These are phyloP conservation scores for Beauveria sp. DNA, from an alignment of 2,329 filamentous ascomycete species.

Conservation along the genomic window DNA sequence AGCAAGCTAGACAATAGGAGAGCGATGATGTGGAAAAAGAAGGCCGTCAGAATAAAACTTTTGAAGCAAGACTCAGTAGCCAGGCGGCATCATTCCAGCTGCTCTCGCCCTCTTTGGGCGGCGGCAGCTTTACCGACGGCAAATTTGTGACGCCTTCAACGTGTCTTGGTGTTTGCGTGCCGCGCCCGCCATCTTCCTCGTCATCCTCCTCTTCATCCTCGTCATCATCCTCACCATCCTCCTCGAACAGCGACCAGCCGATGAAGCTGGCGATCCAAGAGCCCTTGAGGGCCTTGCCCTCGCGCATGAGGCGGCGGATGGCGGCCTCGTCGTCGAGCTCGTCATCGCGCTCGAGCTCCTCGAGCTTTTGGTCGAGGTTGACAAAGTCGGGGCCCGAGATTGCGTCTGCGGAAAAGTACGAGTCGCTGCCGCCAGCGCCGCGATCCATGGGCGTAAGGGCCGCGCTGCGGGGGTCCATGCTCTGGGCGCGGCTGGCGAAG, in stretches of 20 bases:
- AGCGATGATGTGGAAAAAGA: not conserved
- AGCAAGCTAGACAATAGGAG: not conserved
- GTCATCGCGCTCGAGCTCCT: conserved; percentile 44
- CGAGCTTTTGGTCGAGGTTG: conserved; percentile 51
- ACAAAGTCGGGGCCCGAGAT: conserved; percentile 54
- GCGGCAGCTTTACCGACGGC: conserved; percentile 39
- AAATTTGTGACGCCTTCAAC: conserved; percentile 33
- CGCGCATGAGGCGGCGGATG: conserved; percentile 48
- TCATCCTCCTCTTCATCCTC: conserved; percentile 30
- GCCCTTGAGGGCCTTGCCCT: conserved; percentile 42
- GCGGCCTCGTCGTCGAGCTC: conserved; percentile 50
- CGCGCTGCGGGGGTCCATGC: conserved; percentile 27
- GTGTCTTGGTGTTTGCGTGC: conserved; percentile 27
- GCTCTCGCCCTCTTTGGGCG: conserved; percentile 45
- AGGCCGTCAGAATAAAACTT: conserved; percentile 44
- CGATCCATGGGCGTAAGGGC: conserved; percentile 38
- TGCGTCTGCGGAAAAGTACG: conserved; percentile 34
- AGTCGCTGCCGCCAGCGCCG: conserved; percentile 26
- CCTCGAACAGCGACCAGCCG: conserved; percentile 55
- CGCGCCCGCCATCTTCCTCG: conserved; percentile 20
- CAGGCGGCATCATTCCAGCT: conserved; percentile 62
- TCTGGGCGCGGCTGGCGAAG: conserved; percentile 29
- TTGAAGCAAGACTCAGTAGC: conserved; percentile 57
- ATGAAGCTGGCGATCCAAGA: conserved; percentile 53
- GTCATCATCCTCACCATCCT: conserved; percentile 47